Conservation (phyloP, 345 rosid genomes). For the Streptanthus diversifolius region DNA sequence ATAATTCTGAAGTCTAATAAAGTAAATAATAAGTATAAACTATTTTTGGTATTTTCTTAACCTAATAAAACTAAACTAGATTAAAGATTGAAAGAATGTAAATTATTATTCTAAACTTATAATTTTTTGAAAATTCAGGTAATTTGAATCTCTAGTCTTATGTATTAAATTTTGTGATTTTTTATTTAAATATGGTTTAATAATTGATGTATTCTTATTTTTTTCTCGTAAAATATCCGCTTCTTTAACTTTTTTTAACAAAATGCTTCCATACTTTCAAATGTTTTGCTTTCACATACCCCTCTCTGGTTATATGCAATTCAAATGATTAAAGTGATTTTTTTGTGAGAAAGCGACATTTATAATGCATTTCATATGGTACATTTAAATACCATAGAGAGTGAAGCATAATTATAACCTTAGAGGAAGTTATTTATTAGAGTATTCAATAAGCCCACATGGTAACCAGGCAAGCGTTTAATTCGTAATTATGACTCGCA, state of each 20-base stretch:
- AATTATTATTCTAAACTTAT: too few relatives aligned
- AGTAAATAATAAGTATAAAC: too few relatives aligned
- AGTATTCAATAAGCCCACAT: conserved; percentile 26
- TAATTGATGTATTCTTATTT: too few relatives aligned
- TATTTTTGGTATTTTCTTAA: too few relatives aligned
- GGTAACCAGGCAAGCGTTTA: conserved; percentile 32
- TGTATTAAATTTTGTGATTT: too few relatives aligned
- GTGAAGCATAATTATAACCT: conserved; percentile 24
- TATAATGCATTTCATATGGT: background rate
- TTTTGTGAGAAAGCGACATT: conserved; percentile 13
- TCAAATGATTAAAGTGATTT: background rate
- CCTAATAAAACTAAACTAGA: too few relatives aligned
- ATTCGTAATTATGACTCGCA: conserved; percentile 29
- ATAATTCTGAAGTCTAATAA: too few relatives aligned
- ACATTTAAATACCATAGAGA: conserved; percentile 21
- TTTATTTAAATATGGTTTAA: too few relatives aligned
- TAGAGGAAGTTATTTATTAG: background rate
- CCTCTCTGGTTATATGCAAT: background rate
- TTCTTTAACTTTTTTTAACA: background rate
- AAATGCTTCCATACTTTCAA: background rate
- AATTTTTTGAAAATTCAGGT: too few relatives aligned
- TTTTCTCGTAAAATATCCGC: too few relatives aligned
- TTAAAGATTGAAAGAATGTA: too few relatives aligned
- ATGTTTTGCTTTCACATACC: background rate
- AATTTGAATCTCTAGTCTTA: too few relatives aligned